These are phyloP conservation scores for Talaromyces verruculosus DNA, from an alignment of 2,329 filamentous ascomycete genomes.

Conservation along the genomic window DNA sequence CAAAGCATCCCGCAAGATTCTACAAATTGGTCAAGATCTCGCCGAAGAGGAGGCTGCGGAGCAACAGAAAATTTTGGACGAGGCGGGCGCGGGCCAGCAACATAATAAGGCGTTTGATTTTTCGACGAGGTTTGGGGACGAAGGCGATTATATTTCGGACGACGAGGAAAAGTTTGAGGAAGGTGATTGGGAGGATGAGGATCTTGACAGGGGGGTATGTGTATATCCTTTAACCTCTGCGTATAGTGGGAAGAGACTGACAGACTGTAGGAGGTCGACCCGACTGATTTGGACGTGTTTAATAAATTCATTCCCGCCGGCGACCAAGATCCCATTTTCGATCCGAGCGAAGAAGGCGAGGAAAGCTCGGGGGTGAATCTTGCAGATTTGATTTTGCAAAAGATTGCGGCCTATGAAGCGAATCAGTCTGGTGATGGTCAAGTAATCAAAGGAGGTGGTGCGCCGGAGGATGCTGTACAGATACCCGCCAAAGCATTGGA, in stretches of 20 bases:
- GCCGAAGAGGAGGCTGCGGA: conserved; percentile 73
- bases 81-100: conserved; percentile 41
- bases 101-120: conserved; percentile 73
- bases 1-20: conserved; percentile 81
- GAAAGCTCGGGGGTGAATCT: conserved; percentile 69
- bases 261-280: conserved; percentile 69
- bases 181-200: conserved; percentile 74
- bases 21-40: conserved; percentile 85
- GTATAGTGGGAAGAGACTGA: not conserved
- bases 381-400: conserved; percentile 87
- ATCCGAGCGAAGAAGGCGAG: conserved; percentile 51
- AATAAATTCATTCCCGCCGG: conserved; percentile 81
- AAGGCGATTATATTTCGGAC: conserved; percentile 50
- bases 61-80: conserved; percentile 34
- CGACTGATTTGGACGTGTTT: conserved; percentile 84
- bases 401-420: conserved; percentile 89
- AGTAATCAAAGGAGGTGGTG: conserved; percentile 53
- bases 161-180: conserved; percentile 55
- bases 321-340: conserved; percentile 70
- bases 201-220: conserved; percentile 49
- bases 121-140: conserved; percentile 66
- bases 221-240: no score
- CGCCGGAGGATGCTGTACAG: conserved; percentile 77
- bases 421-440: conserved; percentile 51
- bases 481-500: conserved; percentile 89